Evolutionary conservation across 305 asterid species (phyloP).

Genomic region (Fraxinus nigra): DNA sequence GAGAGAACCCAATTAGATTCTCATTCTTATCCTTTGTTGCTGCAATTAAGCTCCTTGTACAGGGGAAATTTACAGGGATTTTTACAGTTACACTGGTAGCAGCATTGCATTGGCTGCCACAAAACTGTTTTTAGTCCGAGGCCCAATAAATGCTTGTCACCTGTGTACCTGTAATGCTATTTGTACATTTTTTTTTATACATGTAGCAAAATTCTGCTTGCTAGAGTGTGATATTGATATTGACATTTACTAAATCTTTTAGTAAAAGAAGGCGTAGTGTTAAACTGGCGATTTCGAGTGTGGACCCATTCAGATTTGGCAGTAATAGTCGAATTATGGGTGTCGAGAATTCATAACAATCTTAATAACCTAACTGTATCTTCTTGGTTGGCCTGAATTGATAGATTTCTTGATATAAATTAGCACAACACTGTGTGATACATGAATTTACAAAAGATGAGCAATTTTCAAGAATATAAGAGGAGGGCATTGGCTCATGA

Average conservation of each 20-base stretch:
- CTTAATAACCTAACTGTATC: not conserved
- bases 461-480: not conserved
- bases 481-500: not conserved
- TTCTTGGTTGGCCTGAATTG: not conserved
- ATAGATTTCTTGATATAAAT: not conserved
- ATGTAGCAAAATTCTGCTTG: too few species aligned
- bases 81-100: too few species aligned
- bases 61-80: too few species aligned
- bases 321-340: not conserved
- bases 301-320: not conserved
- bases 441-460: not conserved
- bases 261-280: not conserved
- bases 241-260: not conserved
- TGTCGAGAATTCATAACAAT: not conserved
- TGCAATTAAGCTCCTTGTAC: too few species aligned
- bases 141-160: too few species aligned
- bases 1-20: constrained; percentile 10
- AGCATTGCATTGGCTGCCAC: too few species aligned
- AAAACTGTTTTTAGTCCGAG: too few species aligned
- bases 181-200: too few species aligned
- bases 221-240: not conserved
- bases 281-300: not conserved
- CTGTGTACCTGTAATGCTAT: too few species aligned
- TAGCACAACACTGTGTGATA: not conserved
- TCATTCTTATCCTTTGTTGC: not conserved